Base-by-base conservation (phyloP, 805 yeast genomes). In the Clavispora carvajalis region DNA sequence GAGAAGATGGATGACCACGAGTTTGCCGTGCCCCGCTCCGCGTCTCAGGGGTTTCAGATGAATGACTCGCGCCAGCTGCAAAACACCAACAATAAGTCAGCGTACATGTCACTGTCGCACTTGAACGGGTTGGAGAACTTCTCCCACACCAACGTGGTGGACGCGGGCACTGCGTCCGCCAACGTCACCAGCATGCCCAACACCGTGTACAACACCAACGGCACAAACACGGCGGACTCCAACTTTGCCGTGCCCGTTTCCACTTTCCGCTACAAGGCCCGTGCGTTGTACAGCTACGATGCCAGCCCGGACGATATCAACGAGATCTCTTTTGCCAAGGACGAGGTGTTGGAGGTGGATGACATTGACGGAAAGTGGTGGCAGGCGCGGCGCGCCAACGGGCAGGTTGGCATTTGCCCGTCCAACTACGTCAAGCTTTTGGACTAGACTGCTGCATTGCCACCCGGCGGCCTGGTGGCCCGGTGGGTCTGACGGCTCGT, bases 321-420 rank as follows among this genome's bases (percentile, higher is more conserved):
- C 56, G 99, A 91, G 65, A 77, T 91, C 18, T 84, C 95, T 5
- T 93, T 91, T 56, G 80, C 74, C 48, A 88, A 90, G 61, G 96
- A 93, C 41, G 98, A 91, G 62, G 68, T 88, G n/a, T 74, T 91
- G 60, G 88, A 82, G 54, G 95, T 91, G 24, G 87, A 87, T 51
- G 97, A 91, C 57, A 87, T 88, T 42, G 85, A 85, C 49, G 97
- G 97, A 34, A 82, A 95, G 65, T 91, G 99, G 99, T 91, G 98
- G 98, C 96, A 89, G 65, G 97, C 96, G 30, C 79, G 85, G 60
- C 78, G 90, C 56, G 73, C 83, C 7, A 84, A 79, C 51, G 99
- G 99, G 24, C 93, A 89, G 60, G 85, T 88, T 33, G 99, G 98
- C 51, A 91, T 91, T 54, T 89, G 96, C 62, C 98, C 99, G 37